Evolutionary conservation across 176 grass and related monocot species (phyloP).

Genomic region (Triticum aestivum): IWGSC_CS_RefSeq_v2.1 NC_057806.1:646996569-646997068

Average conservation of each 20-base stretch:
- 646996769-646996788: constrained; percentile 94
- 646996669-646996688: constrained; percentile 7
- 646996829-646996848: constrained; percentile 19
- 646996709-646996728: constrained; percentile 49
- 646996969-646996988: not conserved
- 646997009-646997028: constrained; percentile 4
- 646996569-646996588: constrained; percentile 76
- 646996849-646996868: constrained; percentile 14
- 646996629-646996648: constrained; percentile 84
- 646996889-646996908: constrained; percentile 8
- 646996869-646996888: constrained; percentile 1
- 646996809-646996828: constrained; percentile 19
- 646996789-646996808: constrained; percentile 76
- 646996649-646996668: constrained; percentile 26
- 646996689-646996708: constrained; percentile 27
- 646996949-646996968: not conserved
- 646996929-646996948: not conserved
- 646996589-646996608: constrained; percentile 89
- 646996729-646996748: constrained; percentile 76
- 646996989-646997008: constrained; percentile 1
- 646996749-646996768: constrained; percentile 97
- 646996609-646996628: constrained; percentile 79
- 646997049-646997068: too few species aligned
- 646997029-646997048: too few species aligned
- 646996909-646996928: not conserved